phyloP scores from a whole-genome alignment of 352 stramenopile genomes.

The Globisporangium okanoganense region DNA sequence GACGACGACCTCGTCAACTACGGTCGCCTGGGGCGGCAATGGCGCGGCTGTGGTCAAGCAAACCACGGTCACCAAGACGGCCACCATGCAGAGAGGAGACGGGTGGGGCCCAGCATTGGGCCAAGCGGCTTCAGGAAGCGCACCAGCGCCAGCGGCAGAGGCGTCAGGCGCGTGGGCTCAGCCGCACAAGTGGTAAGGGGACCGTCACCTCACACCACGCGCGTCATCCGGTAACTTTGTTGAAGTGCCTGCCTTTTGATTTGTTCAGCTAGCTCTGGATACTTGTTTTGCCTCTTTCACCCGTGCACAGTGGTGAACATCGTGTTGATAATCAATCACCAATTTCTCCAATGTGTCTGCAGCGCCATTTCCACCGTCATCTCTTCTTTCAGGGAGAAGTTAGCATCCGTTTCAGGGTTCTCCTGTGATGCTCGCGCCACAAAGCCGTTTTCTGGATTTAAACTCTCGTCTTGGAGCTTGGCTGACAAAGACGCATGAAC shows the following conservation, averaged over 20 bases:
- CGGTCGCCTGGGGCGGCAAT: conserved; percentile 15
- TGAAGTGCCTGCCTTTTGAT: not conserved
- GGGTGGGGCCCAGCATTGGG: conserved; percentile 20
- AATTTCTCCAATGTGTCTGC: not conserved
- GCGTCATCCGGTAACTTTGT: not conserved
- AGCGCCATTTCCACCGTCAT: not conserved
- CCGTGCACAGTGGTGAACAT: not conserved
- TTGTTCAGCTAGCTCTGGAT: not conserved
- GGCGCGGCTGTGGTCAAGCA: conserved; percentile 6
- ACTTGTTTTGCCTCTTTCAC: not conserved
- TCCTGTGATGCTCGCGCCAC: not conserved
- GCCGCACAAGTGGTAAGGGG: conserved; percentile 56
- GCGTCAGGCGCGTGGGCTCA: conserved; percentile 44
- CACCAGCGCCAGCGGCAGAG: conserved; percentile 10
- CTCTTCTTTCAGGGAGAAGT: not conserved
- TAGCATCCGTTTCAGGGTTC: conserved; percentile 9
- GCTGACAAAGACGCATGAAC: not conserved
- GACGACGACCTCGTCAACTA: conserved; percentile 4
- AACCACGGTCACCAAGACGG: not conserved
- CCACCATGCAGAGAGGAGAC: conserved; percentile 17
- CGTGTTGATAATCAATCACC: not conserved
- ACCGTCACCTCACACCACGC: not conserved
- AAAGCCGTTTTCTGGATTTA: not conserved
- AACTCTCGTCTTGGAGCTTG: not conserved
- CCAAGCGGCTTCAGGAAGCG: conserved; percentile 15